Conservation (phyloP, 2,329 filamentous ascomycete species). For the Neoascochyta sp. region DNA sequence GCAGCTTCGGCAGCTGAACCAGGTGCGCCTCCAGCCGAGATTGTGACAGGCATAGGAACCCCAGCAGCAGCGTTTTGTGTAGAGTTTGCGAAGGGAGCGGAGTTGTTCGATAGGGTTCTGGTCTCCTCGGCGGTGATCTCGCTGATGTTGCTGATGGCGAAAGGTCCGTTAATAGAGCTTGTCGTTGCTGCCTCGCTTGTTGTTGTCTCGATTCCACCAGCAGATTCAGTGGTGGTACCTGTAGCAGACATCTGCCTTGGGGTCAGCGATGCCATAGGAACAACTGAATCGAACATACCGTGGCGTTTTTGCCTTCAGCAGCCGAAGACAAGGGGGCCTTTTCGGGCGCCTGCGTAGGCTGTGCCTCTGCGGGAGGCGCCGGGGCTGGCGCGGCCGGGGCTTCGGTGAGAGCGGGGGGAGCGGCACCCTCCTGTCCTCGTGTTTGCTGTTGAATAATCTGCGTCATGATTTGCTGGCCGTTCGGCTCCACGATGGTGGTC, state of each 20-base stretch:
- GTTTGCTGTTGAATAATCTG: conserved; percentile 8
- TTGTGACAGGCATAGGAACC: conserved; percentile 13
- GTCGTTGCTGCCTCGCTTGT: no score
- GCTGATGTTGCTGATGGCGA: no score
- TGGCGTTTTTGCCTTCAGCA: conserved; percentile 8
- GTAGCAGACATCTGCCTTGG: conserved; percentile 1
- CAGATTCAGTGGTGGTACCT: conserved; percentile 9
- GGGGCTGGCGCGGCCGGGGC: conserved; percentile 3
- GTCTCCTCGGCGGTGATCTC: no score
- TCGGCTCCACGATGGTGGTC: conserved; percentile 10
- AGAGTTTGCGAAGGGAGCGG: no score
- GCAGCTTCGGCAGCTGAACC: conserved; percentile 8
- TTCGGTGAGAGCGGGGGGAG: conserved; percentile 3
- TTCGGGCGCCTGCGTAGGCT: conserved; percentile 5
- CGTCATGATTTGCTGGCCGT: conserved; percentile 8
- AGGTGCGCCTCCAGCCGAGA: conserved; percentile 13
- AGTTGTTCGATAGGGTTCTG: no score
- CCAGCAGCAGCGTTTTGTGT: conserved; percentile 6
- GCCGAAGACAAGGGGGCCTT: no score
- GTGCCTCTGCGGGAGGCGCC: conserved; percentile 3
- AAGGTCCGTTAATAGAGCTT: no score
- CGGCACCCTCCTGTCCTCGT: conserved; percentile 7
- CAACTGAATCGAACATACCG: no score
- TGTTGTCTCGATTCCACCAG: no score
- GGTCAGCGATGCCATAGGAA: no score